These are phyloP conservation scores for Boletus smithii DNA, from an alignment of 1,284 basidiomycete species.

Conservation along the genomic window DNA sequence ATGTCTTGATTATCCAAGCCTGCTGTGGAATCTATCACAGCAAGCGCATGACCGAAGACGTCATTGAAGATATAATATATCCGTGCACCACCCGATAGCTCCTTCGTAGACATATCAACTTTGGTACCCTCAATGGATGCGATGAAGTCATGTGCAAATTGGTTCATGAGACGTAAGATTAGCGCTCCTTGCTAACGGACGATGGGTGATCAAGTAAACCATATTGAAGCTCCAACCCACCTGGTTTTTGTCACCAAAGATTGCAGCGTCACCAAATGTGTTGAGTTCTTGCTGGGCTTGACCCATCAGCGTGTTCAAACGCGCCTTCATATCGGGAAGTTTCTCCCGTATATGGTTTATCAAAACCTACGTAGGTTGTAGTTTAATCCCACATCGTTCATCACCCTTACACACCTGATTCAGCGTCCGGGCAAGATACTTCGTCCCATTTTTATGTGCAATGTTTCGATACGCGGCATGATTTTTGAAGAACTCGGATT, in stretches of 20 bases:
- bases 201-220: constrained; percentile 10
- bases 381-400: not conserved
- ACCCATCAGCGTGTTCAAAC: constrained; percentile 97
- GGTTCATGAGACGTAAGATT: constrained; percentile 95
- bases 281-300: constrained; percentile 98
- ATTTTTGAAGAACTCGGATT: constrained; percentile 88
- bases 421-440: constrained; percentile 89
- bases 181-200: constrained; percentile 70
- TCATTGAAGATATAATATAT: constrained; percentile 99
- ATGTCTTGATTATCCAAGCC: constrained; percentile 95
- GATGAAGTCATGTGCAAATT: constrained; percentile 97
- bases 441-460: constrained; percentile 95
- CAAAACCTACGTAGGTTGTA: constrained; percentile 59
- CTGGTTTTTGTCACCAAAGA: constrained; percentile 91
- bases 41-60: constrained; percentile 91
- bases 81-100: constrained; percentile 94
- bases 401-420: constrained; percentile 69
- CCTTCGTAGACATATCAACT: constrained; percentile 96
- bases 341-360: constrained; percentile 99
- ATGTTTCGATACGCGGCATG: constrained; percentile 96
- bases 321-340: constrained; percentile 98
- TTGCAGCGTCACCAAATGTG: constrained; percentile 91
- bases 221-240: constrained; percentile 36
- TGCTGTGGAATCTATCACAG: constrained; percentile 86
- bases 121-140: constrained; percentile 98